Base-by-base conservation (phyloP, 1,284 basidiomycete species). In the Sporisorium scitamineum region DNA sequence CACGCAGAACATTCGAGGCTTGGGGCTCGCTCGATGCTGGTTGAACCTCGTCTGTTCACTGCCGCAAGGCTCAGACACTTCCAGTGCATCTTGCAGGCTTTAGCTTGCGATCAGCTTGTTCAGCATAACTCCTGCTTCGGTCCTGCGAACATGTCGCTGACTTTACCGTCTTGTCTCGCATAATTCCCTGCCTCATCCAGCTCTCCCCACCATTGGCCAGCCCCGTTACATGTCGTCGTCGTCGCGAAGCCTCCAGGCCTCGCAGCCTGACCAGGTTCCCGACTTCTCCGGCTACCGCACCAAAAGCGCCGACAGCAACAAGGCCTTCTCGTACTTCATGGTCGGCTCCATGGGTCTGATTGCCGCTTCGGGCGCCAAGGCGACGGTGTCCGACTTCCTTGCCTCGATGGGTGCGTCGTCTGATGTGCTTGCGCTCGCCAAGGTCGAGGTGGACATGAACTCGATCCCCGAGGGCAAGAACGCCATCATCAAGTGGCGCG, bases 381-480 rank as follows among this genome's bases (percentile, higher is more conserved):
- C 94, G 47, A 92, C 92, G 78, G 92, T 99, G 73, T 91, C 94
- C 76, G 96, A 97, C 87, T 96, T 99, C 88, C 89, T 99, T 68
- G 90, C 93, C 81, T 95, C 94, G 78, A 95, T 99, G 94, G 90
- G 93, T 66, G 97, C 97, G 22, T 97, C 96, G 51, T 95, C 95
- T 39, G 97, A 99, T 86, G 96, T 99, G 54, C 91, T 99, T 80
- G 97, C 97, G 56, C 90, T 99, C 78, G 97, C 97, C 80, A 98
- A 98, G 89, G 94, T 98, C 72, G 97, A 99, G 88, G 91, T 99
- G 73, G 95, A 96, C 65, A 91, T 99, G 82, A 88, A 88, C 67
- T 89, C 88, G 74, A 99, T 99, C 84, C 96, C 97, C 39, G 94
- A 97, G 89, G 97, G 97, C 87, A 95, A 96, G 91, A 86, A 86